phyloP scores from a whole-genome alignment of 495 filamentous ascomycete genomes.

The Neurospora cerealis region DNA sequence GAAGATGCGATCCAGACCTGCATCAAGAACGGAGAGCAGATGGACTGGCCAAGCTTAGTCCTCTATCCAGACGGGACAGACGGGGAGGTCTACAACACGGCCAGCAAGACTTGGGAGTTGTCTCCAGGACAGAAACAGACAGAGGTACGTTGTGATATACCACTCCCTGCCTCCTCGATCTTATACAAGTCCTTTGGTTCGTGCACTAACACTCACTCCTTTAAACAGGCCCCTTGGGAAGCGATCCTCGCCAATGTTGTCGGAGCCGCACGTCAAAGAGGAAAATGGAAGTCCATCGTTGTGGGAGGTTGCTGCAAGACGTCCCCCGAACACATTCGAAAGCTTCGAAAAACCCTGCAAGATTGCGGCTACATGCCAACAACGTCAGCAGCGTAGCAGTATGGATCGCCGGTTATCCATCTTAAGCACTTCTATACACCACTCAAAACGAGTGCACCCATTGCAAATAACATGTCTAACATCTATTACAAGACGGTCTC shows the following conservation, averaged over 20 bases:
- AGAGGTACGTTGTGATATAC: slow-evolving; percentile 6
- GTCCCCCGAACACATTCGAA: slow-evolving; percentile 37
- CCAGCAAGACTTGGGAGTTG: slow-evolving; percentile 47
- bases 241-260: slow-evolving; percentile 45
- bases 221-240: slow-evolving; percentile 38
- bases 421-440: neutral
- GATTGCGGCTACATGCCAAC: neutral
- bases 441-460: too few relatives aligned
- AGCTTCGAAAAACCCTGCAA: slow-evolving; percentile 23
- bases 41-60: slow-evolving; percentile 44
- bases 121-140: slow-evolving; percentile 11
- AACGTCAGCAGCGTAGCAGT: neutral
- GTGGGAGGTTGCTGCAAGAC: slow-evolving; percentile 57
- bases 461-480: neutral
- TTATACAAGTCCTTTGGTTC: neutral
- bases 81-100: slow-evolving; percentile 54
- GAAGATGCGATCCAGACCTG: slow-evolving; percentile 29
- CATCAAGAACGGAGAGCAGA: slow-evolving; percentile 17
- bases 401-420: neutral
- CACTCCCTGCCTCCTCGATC: neutral
- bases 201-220: neutral
- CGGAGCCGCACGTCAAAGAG: slow-evolving; percentile 44
- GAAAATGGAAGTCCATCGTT: slow-evolving; percentile 40
- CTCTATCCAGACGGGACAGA: slow-evolving; percentile 62
- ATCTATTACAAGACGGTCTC: neutral